Evolutionary conservation across 805 yeast genomes (phyloP).

Genomic region (Metschnikowia orientalis): DNA sequence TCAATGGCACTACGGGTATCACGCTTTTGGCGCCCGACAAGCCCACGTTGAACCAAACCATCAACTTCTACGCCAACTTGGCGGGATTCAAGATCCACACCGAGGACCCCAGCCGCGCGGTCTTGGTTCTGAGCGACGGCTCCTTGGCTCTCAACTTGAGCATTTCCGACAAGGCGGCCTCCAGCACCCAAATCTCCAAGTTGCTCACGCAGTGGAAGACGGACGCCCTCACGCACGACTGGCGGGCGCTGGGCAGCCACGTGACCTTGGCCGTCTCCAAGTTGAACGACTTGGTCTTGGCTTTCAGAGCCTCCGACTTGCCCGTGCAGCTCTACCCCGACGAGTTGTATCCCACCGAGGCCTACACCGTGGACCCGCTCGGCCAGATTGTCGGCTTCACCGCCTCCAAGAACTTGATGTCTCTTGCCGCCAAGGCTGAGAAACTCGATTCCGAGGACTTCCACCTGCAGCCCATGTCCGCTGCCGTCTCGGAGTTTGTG

Average conservation of each 20-base stretch:
- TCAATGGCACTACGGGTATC: slow-evolving; percentile 55
- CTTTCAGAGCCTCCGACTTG: slow-evolving; percentile 26
- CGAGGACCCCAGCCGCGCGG: slow-evolving; percentile 16
- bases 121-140: slow-evolving; percentile 23
- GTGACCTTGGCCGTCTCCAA: slow-evolving; percentile 45
- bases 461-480: slow-evolving; percentile 9
- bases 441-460: slow-evolving; percentile 19
- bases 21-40: slow-evolving; percentile 49
- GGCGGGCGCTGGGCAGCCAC: slow-evolving; percentile 45
- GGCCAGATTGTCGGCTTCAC: slow-evolving; percentile 83
- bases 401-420: slow-evolving; percentile 51
- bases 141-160: slow-evolving; percentile 21
- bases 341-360: slow-evolving; percentile 66
- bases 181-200: slow-evolving; percentile 17
- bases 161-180: slow-evolving; percentile 15
- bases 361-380: slow-evolving; percentile 73
- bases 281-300: slow-evolving; percentile 33
- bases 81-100: slow-evolving; percentile 28
- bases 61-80: slow-evolving; percentile 53
- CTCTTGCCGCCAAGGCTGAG: slow-evolving; percentile 42
- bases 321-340: slow-evolving; percentile 64
- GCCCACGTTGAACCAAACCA: slow-evolving; percentile 41
- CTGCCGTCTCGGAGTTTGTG: slow-evolving; percentile 10
- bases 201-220: slow-evolving; percentile 13
- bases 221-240: slow-evolving; percentile 34